Evolutionary conservation across 371 early-diverging fungal genomes (phyloP).

Genomic region (Massospora cicadina): DNA sequence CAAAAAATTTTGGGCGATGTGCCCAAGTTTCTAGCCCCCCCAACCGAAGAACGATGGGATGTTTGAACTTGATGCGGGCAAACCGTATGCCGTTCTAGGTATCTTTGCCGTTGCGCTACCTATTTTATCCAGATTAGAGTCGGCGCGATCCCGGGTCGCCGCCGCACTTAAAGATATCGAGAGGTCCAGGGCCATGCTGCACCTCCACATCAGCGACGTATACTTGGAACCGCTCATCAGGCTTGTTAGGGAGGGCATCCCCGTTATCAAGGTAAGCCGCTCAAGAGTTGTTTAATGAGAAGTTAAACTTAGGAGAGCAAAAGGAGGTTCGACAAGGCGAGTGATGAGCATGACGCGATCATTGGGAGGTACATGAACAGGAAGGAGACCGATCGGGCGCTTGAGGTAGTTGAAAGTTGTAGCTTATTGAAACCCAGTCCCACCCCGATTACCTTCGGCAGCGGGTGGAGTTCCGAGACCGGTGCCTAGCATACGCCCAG

Average conservation of each 20-base stretch:
- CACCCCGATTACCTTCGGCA: slow-evolving; percentile 29
- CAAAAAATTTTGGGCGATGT: too few relatives aligned
- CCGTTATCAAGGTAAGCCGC: slow-evolving; percentile 32
- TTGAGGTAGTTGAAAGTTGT: slow-evolving; percentile 23
- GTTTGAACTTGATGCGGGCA: too few relatives aligned
- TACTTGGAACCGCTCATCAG: slow-evolving; percentile 41
- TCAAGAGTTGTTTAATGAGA: background rate
- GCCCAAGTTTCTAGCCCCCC: too few relatives aligned
- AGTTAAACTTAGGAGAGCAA: slow-evolving; percentile 34
- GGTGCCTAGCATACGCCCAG: slow-evolving; percentile 42
- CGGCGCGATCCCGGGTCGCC: slow-evolving; percentile 32
- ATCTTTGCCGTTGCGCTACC: too few relatives aligned
- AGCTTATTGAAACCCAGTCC: slow-evolving; percentile 2
- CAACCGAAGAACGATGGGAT: too few relatives aligned
- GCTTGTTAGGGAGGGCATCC: slow-evolving; percentile 33
- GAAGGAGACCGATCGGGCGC: slow-evolving; percentile 33
- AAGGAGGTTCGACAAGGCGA: slow-evolving; percentile 38
- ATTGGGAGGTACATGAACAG: slow-evolving; percentile 40
- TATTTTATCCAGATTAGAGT: slow-evolving; percentile 16
- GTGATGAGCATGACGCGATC: slow-evolving; percentile 42
- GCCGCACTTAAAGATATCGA: slow-evolving; percentile 38
- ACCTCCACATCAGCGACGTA: slow-evolving; percentile 30
- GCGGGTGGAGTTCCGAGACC: slow-evolving; percentile 33
- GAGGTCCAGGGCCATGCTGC: slow-evolving; percentile 34
- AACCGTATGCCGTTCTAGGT: too few relatives aligned